Evolutionary conservation across 2,329 filamentous ascomycete species (phyloP), one percentile per base, ranked within the genome.

Genomic region (Ceratocystis smalleyi): DNA sequence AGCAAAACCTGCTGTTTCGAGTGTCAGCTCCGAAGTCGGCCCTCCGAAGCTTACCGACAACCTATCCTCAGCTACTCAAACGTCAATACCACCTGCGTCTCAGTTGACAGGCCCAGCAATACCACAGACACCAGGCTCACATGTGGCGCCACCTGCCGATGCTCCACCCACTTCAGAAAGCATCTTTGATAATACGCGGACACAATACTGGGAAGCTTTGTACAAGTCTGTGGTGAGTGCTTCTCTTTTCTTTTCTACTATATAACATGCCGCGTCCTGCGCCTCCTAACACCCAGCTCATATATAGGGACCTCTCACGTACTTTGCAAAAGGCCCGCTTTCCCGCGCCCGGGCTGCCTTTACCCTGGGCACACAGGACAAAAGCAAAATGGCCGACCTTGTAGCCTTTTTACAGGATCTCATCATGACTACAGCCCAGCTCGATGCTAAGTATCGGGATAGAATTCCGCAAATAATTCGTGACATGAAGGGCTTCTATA

Each of bases 401-500:
- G 78, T 87, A 7, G 76, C 79, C 0, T 91, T 89, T 69, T 72
- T 92, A n/a, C 83, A 85, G 69, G 79, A 79, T 61, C 79, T 89
- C 65, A 75, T 88, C n/a, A 75, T 89, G 66, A 83, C 82, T 1
- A 84, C 83, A 0, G 78, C 83, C 5, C 78, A 86, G 57, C 81
- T 90, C 67, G 88, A 92, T 71, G 90, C 88, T 71, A 94, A 92
- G 71, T 91, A 89, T 70, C 81, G 83, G n/a, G 84, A 87, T 64
- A 84, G 83, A 2, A 72, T 92, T 27, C 84, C 86, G 0, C 78
- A 79, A 5, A 77, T 88, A 45, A 78, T 89, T 27, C 71, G 75
- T 1, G 77, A 79, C 59, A 81, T 84, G 70, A 82, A 82, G 43
- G 75, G 80, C 1, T 74, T 77, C 10, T 75, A 81, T 7, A 79